Evolutionary conservation across 2,329 filamentous ascomycete genomes (phyloP), one percentile per base, ranked within the genome.

Genomic region (Alternaria brassicicola): DNA sequence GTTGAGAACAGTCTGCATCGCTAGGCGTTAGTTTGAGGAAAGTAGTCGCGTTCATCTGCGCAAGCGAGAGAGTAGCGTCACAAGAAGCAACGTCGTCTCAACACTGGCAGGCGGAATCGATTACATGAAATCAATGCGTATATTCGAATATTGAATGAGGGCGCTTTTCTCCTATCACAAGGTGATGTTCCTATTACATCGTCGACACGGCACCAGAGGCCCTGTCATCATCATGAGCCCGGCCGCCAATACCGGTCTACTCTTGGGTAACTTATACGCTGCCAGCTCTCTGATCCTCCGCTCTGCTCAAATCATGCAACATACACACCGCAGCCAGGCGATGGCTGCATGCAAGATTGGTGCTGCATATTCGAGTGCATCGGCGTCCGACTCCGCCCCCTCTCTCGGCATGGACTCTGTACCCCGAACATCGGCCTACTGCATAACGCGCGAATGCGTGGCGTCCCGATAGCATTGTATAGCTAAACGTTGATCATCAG

Each of bases 221-320:
- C 66, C 65, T 63, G 62, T 57, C 52, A 58, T 59, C 55, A 62
- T 66, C 61, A 56, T 53, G 61, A 67, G 59, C 61, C 57, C 30
- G 31, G 45, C 10, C 25, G 19, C 45, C 17, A 38, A 41, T 12
- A 33, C 7, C 42, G 47, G 42, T 19, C 43, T 45, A 48, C 36
- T 51, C 33, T 49, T 7, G 19, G n/a, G 25, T 35, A 39, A 19
- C 15, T 39, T 41, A 26, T 42, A 19, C 39, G n/a, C 6, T 43
- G 31, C 33, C 33, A 21, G 28, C 23, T 36, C 33, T 55, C 12
- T 21, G 26, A 30, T 41, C 19, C 38, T 31, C 35, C 26, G 6
- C 19, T 35, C n/a, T 55, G 26, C 30, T 43, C 12, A 19, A 25
- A 31, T n/a, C 28, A 17, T 43, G 19, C 55, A 25, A 45, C 26